Conservation (phyloP, 1,139 yeast species). For the Suhomyces taliae region DNA sequence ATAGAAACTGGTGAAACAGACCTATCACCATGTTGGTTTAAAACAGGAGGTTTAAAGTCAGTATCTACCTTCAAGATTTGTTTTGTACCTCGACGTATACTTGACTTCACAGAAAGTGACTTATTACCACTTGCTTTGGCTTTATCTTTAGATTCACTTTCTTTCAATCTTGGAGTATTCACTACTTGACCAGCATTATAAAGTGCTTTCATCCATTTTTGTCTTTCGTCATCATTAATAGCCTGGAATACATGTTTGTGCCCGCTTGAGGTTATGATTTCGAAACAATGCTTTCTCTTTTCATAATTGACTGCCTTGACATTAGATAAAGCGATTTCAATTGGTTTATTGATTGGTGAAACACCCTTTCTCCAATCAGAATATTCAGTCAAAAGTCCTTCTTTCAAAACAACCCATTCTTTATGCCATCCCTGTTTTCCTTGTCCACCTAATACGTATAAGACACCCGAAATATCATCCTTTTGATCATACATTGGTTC, state of each 20-base stretch:
- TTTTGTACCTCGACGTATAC: constrained; percentile 4
- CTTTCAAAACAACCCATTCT: constrained; percentile 77
- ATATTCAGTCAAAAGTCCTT: constrained; percentile 69
- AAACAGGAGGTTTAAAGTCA: constrained; percentile 8
- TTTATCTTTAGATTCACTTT: background rate
- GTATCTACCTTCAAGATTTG: constrained; percentile 4
- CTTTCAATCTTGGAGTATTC: constrained; percentile 26
- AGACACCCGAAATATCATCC: constrained; percentile 51
- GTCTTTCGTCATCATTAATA: constrained; percentile 64
- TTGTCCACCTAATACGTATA: constrained; percentile 70
- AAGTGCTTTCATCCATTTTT: constrained; percentile 65
- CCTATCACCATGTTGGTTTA: constrained; percentile 10
- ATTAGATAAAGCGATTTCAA: constrained; percentile 70
- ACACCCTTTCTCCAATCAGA: constrained; percentile 80
- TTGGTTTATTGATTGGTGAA: constrained; percentile 64
- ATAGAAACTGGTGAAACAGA: constrained; percentile 39
- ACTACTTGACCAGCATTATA: constrained; percentile 51
- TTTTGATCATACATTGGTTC: constrained; percentile 17
- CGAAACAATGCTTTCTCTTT: constrained; percentile 64
- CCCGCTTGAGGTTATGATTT: constrained; percentile 70
- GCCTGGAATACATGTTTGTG: constrained; percentile 78
- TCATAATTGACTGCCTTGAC: constrained; percentile 55
- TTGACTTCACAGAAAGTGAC: background rate
- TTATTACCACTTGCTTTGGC: constrained; percentile 1
- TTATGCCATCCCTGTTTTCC: constrained; percentile 88